Percentiles rank a stretch among this genome's conserved stretches.
Conservation (phyloP, 176 grass and related monocot genomes). For the Ampelocalamus luodianensis region DNA sequence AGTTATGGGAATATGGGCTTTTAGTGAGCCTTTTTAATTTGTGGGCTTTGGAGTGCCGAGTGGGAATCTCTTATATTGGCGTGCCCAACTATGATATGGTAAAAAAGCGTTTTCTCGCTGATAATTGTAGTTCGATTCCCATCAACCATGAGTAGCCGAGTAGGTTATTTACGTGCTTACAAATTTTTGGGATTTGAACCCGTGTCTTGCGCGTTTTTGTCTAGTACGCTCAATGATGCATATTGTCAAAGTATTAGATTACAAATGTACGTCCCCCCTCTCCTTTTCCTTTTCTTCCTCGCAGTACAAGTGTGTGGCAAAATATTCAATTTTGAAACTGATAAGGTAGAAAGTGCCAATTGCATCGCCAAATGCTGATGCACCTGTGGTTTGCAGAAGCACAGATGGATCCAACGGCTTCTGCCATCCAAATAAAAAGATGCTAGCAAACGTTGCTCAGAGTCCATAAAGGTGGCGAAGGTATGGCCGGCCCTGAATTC, state of each 20-base stretch:
- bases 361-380: neutral
- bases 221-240: too few relatives aligned
- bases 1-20: neutral
- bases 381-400: neutral
- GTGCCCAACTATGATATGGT: too few relatives aligned
- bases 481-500: conserved; percentile 50
- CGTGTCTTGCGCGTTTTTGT: too few relatives aligned
- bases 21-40: neutral
- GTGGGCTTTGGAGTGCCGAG: neutral
- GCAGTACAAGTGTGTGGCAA: neutral
- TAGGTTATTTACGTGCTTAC: too few relatives aligned
- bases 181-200: too few relatives aligned
- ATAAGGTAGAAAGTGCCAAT: neutral
- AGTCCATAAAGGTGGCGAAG: neutral
- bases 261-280: too few relatives aligned
- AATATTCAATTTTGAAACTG: neutral
- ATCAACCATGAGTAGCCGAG: too few relatives aligned
- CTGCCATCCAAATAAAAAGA: conserved; percentile 30
- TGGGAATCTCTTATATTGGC: too few relatives aligned
- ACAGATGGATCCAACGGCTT: conserved; percentile 29
- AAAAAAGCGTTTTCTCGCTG: too few relatives aligned
- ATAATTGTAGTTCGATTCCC: too few relatives aligned
- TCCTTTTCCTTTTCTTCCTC: neutral
- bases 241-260: too few relatives aligned
- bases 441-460: conserved; percentile 36